A percentile compares a stretch with the other conserved stretches of the same genome.
phyloP scores from a whole-genome alignment of 2,329 filamentous ascomycete genomes.

The Cercospora citrullina region DNA sequence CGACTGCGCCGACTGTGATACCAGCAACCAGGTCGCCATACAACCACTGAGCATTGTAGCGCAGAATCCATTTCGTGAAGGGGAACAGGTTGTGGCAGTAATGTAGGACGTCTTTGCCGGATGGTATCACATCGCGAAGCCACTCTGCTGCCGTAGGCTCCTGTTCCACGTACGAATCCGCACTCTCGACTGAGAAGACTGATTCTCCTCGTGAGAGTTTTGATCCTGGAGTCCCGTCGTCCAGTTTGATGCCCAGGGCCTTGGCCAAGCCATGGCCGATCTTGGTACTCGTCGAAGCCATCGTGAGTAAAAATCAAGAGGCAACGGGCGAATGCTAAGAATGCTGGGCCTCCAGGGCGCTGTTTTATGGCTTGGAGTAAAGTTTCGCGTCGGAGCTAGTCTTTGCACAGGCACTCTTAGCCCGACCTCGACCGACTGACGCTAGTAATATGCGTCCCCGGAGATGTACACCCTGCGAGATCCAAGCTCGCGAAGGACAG shows the following conservation, averaged over 20 bases:
- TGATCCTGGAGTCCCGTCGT: constrained; percentile 57
- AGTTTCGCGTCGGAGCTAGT: constrained; percentile 12
- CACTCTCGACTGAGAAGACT: constrained; percentile 69
- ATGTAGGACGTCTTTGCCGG: constrained; percentile 50
- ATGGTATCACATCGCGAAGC: constrained; percentile 65
- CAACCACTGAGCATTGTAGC: constrained; percentile 90
- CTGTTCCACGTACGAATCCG: constrained; percentile 78
- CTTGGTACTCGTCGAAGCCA: constrained; percentile 51
- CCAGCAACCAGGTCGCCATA: constrained; percentile 86
- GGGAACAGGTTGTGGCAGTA: constrained; percentile 80
- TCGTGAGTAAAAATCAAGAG: constrained; percentile 17
- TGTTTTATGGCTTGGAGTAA: constrained; percentile 1
- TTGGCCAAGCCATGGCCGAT: constrained; percentile 75
- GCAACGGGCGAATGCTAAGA: constrained; percentile 15
- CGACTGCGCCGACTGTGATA: constrained; percentile 72
- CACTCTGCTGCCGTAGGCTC: constrained; percentile 76
- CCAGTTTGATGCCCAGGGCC: constrained; percentile 76
- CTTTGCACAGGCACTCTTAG: not conserved
- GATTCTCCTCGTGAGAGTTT: constrained; percentile 76
- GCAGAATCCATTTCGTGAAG: constrained; percentile 81
- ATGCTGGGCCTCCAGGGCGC: constrained; percentile 10
- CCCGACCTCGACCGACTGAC: constrained; percentile 4
- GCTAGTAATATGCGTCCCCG: constrained; percentile 10
- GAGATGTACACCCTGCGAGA: constrained; percentile 12
- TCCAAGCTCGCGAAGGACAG: constrained; percentile 13